Base-by-base conservation (phyloP, 495 filamentous ascomycete species). In the Aspergillus baeticus region DNA sequence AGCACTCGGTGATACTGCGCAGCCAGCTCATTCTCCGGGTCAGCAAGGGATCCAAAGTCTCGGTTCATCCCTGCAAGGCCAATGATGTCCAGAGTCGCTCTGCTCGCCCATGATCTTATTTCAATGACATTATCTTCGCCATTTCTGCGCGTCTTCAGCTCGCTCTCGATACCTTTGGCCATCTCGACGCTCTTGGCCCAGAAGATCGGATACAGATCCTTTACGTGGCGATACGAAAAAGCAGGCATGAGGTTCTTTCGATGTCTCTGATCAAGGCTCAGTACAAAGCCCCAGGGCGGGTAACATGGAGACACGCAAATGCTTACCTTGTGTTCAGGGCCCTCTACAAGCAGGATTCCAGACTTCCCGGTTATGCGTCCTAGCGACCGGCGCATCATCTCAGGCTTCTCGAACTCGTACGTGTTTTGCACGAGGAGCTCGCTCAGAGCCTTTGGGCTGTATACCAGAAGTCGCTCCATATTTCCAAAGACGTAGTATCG, bases 71-170 rank as follows among this genome's bases (percentile, higher is more conserved):
- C 92, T 0, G 92, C 88, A 2, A 88, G 63, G 8, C 92, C 92
- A 61, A 96, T 92, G 59, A 96, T 96, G 57, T 97, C 93, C 14
- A 97, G 82, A 0, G 92, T 91, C 0, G 84, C 84, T 20, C 91
- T 80, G 33, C 78, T 84, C 5, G 79, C 80, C 87, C 88, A 95
- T 26, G 68, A 66, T 45, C 78, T 68, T 0, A 89, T 79, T 44
- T 89, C 83, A 17, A 93, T 55, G 6, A 63, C 59, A 38, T 74
- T 70, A 51, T 74, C 64, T 20, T 55, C 33, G 7, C 54, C 41
- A 20, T 63, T 10, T n/a, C 60, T 34, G 55, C 65, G 63, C 33
- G 15, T 20, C 3, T 55, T 37, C 6, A 75, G 53, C n/a, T 71
- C 67, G 22, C 73, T 39, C 35, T 76, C 66, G 6, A 82, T 75